Percentiles rank a stretch among this genome's conserved stretches.
These are phyloP conservation scores for Cyanodermella asteris DNA, from an alignment of 2,329 filamentous ascomycete genomes.

Conservation along the genomic window DNA sequence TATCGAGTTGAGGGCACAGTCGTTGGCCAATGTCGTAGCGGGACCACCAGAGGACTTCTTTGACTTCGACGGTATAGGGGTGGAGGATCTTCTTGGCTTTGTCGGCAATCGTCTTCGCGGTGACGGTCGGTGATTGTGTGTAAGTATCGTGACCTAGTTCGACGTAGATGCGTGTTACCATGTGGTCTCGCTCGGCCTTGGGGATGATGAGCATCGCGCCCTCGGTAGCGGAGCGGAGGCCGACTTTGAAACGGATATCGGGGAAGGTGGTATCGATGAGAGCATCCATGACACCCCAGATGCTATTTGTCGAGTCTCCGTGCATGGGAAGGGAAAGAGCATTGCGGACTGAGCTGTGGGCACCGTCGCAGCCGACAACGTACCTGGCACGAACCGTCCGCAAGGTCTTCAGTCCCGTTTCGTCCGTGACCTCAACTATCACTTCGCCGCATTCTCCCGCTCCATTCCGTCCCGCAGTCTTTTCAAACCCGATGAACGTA, in stretches of 20 bases:
- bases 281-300: constrained; percentile 20
- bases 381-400: constrained; percentile 32
- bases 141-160: too few relatives aligned
- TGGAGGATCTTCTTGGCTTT: constrained; percentile 19
- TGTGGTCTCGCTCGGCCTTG: too few relatives aligned
- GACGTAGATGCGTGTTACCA: too few relatives aligned
- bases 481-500: too few relatives aligned
- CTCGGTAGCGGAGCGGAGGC: too few relatives aligned
- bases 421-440: too few relatives aligned
- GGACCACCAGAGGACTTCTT: constrained; percentile 22
- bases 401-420: too few relatives aligned
- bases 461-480: too few relatives aligned
- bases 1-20: constrained; percentile 27
- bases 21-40: constrained; percentile 23
- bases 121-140: too few relatives aligned
- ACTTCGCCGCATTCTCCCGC: too few relatives aligned
- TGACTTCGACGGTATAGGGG: constrained; percentile 19
- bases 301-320: constrained; percentile 27
- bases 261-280: not conserved
- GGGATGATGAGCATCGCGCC: too few relatives aligned
- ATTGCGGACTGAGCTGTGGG: constrained; percentile 41
- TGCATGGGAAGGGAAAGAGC: constrained; percentile 34
- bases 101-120: too few relatives aligned
- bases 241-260: constrained; percentile 21
- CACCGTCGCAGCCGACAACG: constrained; percentile 46